Conservation (phyloP, 148 eudicot genomes). For the Rhododendron mucronatum region DNA sequence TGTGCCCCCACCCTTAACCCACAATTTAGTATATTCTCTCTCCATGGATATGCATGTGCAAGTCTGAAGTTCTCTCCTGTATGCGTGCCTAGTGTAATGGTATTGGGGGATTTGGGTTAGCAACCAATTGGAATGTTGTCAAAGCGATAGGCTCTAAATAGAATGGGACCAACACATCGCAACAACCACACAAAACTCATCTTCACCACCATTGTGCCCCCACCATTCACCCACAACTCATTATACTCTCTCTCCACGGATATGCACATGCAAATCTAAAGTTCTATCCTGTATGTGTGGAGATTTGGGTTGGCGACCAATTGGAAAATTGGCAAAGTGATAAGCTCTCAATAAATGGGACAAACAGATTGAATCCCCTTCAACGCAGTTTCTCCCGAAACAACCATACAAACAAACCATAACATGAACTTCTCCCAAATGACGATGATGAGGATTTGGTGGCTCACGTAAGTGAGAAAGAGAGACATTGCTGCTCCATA, state of each 20-base stretch:
- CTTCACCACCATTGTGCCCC: not conserved
- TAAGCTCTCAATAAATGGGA: not conserved
- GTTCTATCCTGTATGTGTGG: not conserved
- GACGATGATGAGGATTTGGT: not conserved
- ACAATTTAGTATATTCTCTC: not conserved
- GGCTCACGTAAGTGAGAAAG: not conserved
- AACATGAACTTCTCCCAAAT: not conserved
- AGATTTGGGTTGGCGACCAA: not conserved
- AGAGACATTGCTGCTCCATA: not conserved
- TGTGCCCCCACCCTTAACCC: not conserved
- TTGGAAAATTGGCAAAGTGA: not conserved
- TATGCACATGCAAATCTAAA: not conserved
- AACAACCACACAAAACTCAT: not conserved
- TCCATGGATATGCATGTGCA: not conserved
- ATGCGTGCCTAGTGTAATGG: not conserved
- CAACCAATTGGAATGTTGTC: not conserved
- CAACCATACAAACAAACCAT: not conserved
- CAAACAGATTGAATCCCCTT: not conserved
- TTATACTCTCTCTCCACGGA: not conserved
- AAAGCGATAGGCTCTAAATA: not conserved
- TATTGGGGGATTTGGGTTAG: not conserved
- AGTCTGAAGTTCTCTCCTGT: not conserved
- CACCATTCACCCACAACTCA: not conserved
- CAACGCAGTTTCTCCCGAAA: not conserved
- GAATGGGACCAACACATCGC: not conserved